Percentiles rank a stretch among this genome's conserved stretches.
Conservation (phyloP, 2,329 filamentous ascomycete species). For the Fusarium concolor region DNA sequence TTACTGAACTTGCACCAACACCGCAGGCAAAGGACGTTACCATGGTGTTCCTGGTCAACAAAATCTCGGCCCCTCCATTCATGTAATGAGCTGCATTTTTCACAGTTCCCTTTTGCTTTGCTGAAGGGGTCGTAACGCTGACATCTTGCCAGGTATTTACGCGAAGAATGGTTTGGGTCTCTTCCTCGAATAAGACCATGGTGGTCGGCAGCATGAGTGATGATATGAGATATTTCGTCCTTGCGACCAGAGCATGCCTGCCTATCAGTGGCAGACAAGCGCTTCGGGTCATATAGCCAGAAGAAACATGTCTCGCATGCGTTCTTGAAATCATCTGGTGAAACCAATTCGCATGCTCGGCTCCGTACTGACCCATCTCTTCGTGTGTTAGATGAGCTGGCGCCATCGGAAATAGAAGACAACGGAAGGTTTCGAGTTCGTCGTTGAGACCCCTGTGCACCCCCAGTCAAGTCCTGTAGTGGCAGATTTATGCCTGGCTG, state of each 20-base stretch:
- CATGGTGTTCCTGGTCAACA: conserved; percentile 19
- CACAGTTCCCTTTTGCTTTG: conserved; percentile 35
- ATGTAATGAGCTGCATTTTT: conserved; percentile 25
- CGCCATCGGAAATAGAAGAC: not conserved
- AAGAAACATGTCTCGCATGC: conserved; percentile 32
- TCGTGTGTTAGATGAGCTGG: not conserved
- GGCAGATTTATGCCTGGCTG: not conserved
- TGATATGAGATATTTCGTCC: conserved; percentile 39
- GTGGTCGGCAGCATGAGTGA: conserved; percentile 37
- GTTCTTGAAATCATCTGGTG: conserved; percentile 10
- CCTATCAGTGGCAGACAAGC: conserved; percentile 20
- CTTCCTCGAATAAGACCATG: conserved; percentile 39
- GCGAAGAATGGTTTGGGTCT: conserved; percentile 24
- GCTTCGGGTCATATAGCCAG: conserved; percentile 14
- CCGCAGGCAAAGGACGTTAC: conserved; percentile 34
- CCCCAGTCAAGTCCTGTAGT: not conserved
- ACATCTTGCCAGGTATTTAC: conserved; percentile 36
- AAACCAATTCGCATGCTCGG: not conserved
- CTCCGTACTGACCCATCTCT: not conserved
- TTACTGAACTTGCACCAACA: conserved; percentile 36
- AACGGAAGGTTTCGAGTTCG: not conserved
- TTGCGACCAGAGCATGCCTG: conserved; percentile 30
- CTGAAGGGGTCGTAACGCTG: not conserved
- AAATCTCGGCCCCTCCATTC: conserved; percentile 27
- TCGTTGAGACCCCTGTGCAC: not conserved